Evolutionary conservation across 148 eudicot genomes (phyloP).

Genomic region (Heliosperma pusillum): DNA sequence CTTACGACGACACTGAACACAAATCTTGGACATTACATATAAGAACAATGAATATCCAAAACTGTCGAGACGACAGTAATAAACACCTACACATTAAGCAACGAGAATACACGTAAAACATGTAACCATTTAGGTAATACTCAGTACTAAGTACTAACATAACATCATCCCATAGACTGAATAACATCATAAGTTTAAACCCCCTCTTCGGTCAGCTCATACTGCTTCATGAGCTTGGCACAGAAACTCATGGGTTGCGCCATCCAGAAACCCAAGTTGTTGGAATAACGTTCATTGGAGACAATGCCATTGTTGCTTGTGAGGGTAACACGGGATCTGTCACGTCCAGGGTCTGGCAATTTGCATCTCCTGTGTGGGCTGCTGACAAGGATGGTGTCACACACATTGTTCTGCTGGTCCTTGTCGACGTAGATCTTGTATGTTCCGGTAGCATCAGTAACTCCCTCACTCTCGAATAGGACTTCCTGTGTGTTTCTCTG

Average conservation of each 20-base stretch:
- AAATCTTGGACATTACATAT: not conserved
- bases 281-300: constrained; percentile 35
- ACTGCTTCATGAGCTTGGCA: constrained; percentile 36
- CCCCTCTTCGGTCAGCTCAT: constrained; percentile 29
- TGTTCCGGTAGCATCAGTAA: constrained; percentile 30
- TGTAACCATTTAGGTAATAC: not conserved
- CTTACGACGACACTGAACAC: constrained; percentile 5
- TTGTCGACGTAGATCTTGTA: constrained; percentile 30
- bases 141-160: not conserved
- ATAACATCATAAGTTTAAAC: constrained; percentile 12
- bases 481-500: constrained; percentile 30
- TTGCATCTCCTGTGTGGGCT: constrained; percentile 31
- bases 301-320: constrained; percentile 42
- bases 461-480: constrained; percentile 26
- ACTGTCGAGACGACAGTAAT: not conserved
- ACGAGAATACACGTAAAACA: not conserved
- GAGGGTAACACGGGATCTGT: constrained; percentile 43
- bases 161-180: not conserved
- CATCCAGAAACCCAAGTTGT: constrained; percentile 33
- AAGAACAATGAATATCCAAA: constrained; percentile 15
- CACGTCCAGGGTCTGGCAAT: constrained; percentile 38
- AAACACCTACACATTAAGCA: not conserved
- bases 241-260: constrained; percentile 32
- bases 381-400: constrained; percentile 34
- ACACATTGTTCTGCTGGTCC: constrained; percentile 36